Evolutionary conservation across 441 rosid genomes (phyloP).

Genomic region (Daphne laureola): DNA sequence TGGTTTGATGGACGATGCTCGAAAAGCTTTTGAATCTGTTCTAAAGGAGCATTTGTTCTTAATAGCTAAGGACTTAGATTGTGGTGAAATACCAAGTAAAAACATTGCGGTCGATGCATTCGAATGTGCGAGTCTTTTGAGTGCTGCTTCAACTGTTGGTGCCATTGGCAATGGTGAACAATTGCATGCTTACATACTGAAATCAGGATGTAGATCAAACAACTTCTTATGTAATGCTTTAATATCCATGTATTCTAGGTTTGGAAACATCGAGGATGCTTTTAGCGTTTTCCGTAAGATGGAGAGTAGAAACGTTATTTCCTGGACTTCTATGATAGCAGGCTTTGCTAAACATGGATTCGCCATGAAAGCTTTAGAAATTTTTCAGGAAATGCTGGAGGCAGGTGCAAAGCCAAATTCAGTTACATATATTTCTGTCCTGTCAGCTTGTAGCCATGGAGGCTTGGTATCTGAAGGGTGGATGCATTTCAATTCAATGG

Average conservation of each 20-base stretch:
- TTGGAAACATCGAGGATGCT: conserved; percentile 49
- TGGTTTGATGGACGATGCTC: conserved; percentile 52
- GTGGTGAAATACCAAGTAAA: conserved; percentile 28
- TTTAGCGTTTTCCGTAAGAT: conserved; percentile 36
- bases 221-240: conserved; percentile 41
- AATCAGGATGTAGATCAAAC: conserved; percentile 38
- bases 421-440: conserved; percentile 45
- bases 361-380: conserved; percentile 38
- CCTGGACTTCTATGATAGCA: conserved; percentile 67
- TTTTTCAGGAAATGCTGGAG: conserved; percentile 36
- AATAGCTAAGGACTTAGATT: conserved; percentile 35
- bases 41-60: conserved; percentile 45
- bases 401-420: conserved; percentile 40
- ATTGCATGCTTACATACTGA: conserved; percentile 46
- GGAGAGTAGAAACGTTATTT: conserved; percentile 40
- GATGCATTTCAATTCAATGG: conserved; percentile 46
- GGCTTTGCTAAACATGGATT: conserved; percentile 65
- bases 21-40: conserved; percentile 49
- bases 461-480: conserved; percentile 54
- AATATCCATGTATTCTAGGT: conserved; percentile 60
- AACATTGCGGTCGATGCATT: conserved; percentile 37
- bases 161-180: conserved; percentile 56
- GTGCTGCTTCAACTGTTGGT: conserved; percentile 53
- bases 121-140: conserved; percentile 54
- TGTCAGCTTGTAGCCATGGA: conserved; percentile 59